Percentiles rank a stretch among this genome's conserved stretches.
Conservation (phyloP, 2,329 filamentous ascomycete genomes). For the Alternaria metachromatica region DNA sequence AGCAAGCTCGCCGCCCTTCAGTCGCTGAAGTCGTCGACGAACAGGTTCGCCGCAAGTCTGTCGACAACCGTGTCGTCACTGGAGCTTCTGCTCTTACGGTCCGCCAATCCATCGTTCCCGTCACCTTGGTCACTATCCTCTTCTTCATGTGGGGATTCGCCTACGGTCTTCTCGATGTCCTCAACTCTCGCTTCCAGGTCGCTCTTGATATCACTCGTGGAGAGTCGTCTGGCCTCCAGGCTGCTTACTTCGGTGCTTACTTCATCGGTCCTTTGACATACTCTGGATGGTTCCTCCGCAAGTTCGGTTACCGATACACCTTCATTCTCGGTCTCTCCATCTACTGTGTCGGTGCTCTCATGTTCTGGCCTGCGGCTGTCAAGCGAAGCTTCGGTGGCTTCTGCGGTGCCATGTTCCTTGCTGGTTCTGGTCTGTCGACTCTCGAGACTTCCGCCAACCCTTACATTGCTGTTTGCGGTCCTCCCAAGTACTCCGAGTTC, state of each 20-base stretch:
- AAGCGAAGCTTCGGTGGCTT: slow-evolving; percentile 77
- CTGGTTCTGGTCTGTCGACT: slow-evolving; percentile 74
- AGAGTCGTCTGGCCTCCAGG: slow-evolving; percentile 68
- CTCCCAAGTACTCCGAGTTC: slow-evolving; percentile 75
- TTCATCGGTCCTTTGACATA: slow-evolving; percentile 61
- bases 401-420: slow-evolving; percentile 73
- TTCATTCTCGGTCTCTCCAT: slow-evolving; percentile 77
- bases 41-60: slow-evolving; percentile 42
- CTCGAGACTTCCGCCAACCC: slow-evolving; percentile 81
- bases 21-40: slow-evolving; percentile 41
- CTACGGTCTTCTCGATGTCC: slow-evolving; percentile 54
- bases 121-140: slow-evolving; percentile 55
- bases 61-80: slow-evolving; percentile 45
- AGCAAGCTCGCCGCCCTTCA: slow-evolving; percentile 47
- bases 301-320: slow-evolving; percentile 79
- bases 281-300: slow-evolving; percentile 68
- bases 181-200: slow-evolving; percentile 55
- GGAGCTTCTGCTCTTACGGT: slow-evolving; percentile 51
- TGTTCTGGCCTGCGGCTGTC: slow-evolving; percentile 84
- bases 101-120: slow-evolving; percentile 57
- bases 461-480: slow-evolving; percentile 65
- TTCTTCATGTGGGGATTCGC: slow-evolving; percentile 62
- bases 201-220: slow-evolving; percentile 55
- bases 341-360: slow-evolving; percentile 73
- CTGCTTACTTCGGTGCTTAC: slow-evolving; percentile 68